These are phyloP conservation scores for Aureobasidium uvarum DNA, from an alignment of 2,329 filamentous ascomycete species.

Conservation along the genomic window DNA sequence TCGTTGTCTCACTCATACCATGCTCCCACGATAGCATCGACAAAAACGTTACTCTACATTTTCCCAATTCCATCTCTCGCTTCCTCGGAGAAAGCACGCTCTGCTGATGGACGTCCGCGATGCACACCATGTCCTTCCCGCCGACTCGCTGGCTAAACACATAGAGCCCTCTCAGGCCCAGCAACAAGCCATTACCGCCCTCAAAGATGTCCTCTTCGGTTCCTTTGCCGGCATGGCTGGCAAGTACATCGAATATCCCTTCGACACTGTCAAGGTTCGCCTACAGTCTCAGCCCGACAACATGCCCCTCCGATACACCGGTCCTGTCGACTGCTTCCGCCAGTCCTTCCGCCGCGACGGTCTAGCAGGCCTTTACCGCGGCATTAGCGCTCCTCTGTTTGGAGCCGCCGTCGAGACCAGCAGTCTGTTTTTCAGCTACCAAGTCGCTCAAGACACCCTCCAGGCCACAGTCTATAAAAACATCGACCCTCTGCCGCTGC, in stretches of 20 bases:
- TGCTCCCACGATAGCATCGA: slow-evolving; percentile 40
- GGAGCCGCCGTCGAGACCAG: slow-evolving; percentile 92
- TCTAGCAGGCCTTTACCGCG: slow-evolving; percentile 79
- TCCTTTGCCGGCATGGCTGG: slow-evolving; percentile 87
- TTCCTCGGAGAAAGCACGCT: slow-evolving; percentile 2
- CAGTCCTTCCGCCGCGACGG: slow-evolving; percentile 80
- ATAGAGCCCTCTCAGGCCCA: slow-evolving; percentile 15
- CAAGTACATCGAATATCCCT: slow-evolving; percentile 97
- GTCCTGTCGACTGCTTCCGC: slow-evolving; percentile 89
- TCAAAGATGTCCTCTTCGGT: slow-evolving; percentile 86
- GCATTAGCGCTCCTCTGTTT: slow-evolving; percentile 84
- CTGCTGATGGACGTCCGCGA: slow-evolving; percentile 29
- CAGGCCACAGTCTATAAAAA: slow-evolving; percentile 61
- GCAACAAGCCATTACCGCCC: slow-evolving; percentile 59
- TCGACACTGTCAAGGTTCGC: slow-evolving; percentile 97
- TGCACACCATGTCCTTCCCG: slow-evolving; percentile 22
- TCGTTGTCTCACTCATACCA: slow-evolving; percentile 27
- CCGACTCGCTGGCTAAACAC: slow-evolving; percentile 5
- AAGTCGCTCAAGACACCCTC: slow-evolving; percentile 55
- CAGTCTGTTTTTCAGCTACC: slow-evolving; percentile 72
- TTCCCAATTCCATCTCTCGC: not conserved
- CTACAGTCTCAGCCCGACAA: slow-evolving; percentile 92
- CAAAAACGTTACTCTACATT: not conserved
- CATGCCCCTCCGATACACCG: slow-evolving; percentile 75
- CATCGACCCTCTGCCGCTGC: slow-evolving; percentile 64